Evolutionary conservation across 106 monocot genomes (phyloP), one percentile per base, ranked within the genome.

Genomic region (Gastrodia elata): DNA sequence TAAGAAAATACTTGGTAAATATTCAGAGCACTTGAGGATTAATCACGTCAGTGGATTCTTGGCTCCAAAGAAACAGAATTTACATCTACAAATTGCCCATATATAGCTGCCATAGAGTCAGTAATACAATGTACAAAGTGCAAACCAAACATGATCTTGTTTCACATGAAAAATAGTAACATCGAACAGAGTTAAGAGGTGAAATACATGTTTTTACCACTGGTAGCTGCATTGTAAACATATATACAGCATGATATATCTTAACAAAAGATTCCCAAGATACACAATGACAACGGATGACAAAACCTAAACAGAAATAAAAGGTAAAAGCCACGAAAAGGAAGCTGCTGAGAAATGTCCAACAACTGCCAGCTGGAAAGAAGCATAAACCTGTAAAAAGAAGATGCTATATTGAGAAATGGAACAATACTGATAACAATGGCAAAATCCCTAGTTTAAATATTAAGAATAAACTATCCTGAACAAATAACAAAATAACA

Each of bases 241-340:
- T 61, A 68, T 76, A 85, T 86, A 89, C 88, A 88, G 80, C 74
- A 82, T 79, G 58, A 74, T 86, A 75, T 64, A 65, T 81, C 79
- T 77, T 70, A 88, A 80, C 74, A 77, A 75, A 76, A 83, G 25
- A 42, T 78, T 81, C 74, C 77, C 73, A 81, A 80, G 80, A 82
- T 86, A 88, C 77, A 91, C 78, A 78, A 84, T 78, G 76, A 35
- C 70, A 75, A 79, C 38, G 71, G 78, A 81, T 75, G 81, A 75
- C 80, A 80, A 88, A 85, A 81, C 57, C 77, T 76, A 85, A 85
- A 80, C 65, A 72, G 52, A 72, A 77, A 79, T 71, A 75, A 77
- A 80, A 85, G 65, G 75, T 65, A 83, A 82, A 82, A 84, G 74
- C 41, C 75, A 75, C 68, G 39, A 73, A 61, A 79, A 84, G 72